Evolutionary conservation across 163 green algal species (phyloP), one percentile per base, ranked within the genome.

Genomic region (Coccomyxa subellipsoidea): DNA sequence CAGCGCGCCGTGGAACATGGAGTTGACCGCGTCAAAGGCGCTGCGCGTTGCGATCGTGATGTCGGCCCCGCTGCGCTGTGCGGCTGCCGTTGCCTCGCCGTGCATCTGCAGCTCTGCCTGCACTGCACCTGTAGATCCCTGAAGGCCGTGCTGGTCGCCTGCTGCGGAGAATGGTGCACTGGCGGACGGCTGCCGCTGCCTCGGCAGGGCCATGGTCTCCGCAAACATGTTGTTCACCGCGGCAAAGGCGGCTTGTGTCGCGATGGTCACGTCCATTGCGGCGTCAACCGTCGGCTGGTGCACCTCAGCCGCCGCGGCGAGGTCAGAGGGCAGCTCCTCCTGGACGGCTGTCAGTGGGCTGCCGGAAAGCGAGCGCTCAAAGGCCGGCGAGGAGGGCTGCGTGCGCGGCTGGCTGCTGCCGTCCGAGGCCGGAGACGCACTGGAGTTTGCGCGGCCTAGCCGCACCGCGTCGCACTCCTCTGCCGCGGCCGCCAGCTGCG

Each of bases 201-300:
- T 34, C 1, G 66, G 29, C 66, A 36, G 29, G 18, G n/a, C 29
- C 66, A 34, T 32, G 66, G 29, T 73, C 29, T 34, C n/a, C 40
- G 38, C 38, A 53, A 96, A 96, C 89, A 95, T 93, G 83, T 85
- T 83, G 75, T 96, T 94, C 35, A 96, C 79, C 0, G 81, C 86
- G 7, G 88, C 84, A 69, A 93, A 92, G 9, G 92, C 92, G 18
- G 87, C 83, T 1, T 86, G 82, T 0, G 90, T 94, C 73, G 87
- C 85, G 18, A 95, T 84, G 0, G 92, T 96, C n/a, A 94, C 83
- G 47, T 85, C 76, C 5, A 37, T 7, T 7, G 15, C 76, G 15
- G 82, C 70, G 29, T 71, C 25, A 5, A 37, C 29, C 83, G 76
- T 15, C 18, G 69, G 18, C 12, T 18, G 15, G 5, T 59, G 47